Percentiles rank a stretch among this genome's conserved stretches.
These are phyloP conservation scores for Isatis tinctoria DNA, from an alignment of 345 rosid species.

Conservation along the genomic window DNA sequence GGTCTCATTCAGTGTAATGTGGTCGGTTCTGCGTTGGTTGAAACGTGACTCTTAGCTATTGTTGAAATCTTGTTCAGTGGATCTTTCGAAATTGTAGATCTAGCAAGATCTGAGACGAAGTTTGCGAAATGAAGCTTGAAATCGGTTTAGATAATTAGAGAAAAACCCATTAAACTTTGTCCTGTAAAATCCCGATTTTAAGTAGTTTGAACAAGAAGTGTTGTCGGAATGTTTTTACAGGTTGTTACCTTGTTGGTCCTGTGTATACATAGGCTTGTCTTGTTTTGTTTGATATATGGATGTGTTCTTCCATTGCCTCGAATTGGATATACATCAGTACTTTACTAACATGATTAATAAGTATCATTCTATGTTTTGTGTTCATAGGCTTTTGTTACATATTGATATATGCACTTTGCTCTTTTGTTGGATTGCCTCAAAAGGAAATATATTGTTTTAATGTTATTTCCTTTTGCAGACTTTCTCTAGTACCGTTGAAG, in stretches of 20 bases:
- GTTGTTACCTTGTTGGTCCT: too few species aligned
- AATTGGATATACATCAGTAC: neutral
- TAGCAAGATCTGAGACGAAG: neutral
- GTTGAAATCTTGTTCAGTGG: neutral
- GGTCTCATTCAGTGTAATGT: constrained; percentile 31
- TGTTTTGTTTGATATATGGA: neutral
- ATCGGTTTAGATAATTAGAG: neutral
- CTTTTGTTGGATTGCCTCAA: neutral
- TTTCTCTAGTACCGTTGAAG: constrained; percentile 86
- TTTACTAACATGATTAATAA: too few species aligned
- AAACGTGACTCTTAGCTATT: neutral
- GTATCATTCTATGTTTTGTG: neutral
- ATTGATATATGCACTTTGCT: neutral
- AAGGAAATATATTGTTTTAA: neutral
- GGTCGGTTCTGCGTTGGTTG: constrained; percentile 20
- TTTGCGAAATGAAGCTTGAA: neutral
- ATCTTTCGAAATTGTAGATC: constrained; percentile 23
- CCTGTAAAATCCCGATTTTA: neutral
- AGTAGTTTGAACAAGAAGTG: neutral
- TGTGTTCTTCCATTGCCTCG: too few species aligned
- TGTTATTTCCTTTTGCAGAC: constrained; percentile 41
- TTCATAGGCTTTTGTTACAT: neutral
- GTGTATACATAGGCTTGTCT: neutral
- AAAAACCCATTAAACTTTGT: neutral
- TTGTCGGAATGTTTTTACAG: neutral